phyloP scores from a whole-genome alignment of 1,139 yeast species.

The Pichia sp. region DNA sequence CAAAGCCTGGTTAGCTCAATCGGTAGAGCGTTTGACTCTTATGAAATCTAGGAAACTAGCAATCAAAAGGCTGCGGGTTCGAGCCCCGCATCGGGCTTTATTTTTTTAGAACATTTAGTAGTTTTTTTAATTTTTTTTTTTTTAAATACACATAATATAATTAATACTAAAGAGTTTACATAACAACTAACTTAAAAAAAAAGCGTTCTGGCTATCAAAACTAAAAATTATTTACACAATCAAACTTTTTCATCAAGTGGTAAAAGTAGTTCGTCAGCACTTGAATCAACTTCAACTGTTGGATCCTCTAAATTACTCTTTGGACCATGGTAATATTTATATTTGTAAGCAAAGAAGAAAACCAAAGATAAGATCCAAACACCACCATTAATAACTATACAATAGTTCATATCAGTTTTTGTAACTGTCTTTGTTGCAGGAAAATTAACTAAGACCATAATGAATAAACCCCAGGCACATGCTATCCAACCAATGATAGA shows the following conservation, averaged over 20 bases:
- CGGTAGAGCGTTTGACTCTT: slow-evolving; percentile 36
- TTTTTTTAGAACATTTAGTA: slow-evolving; percentile 18
- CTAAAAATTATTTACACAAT: too few relatives aligned
- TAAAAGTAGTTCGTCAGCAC: slow-evolving; percentile 7
- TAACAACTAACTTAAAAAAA: too few relatives aligned
- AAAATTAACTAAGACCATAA: slow-evolving; percentile 37
- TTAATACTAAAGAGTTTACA: too few relatives aligned
- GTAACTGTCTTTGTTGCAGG: slow-evolving; percentile 31
- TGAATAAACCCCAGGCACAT: slow-evolving; percentile 18
- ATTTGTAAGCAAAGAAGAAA: slow-evolving; percentile 42
- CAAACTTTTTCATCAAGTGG: slow-evolving; percentile 6
- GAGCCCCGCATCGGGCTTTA: slow-evolving; percentile 36
- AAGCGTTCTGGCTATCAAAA: too few relatives aligned
- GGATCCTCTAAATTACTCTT: slow-evolving; percentile 32
- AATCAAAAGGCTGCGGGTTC: slow-evolving; percentile 38
- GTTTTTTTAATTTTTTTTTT: not conserved
- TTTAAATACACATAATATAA: too few relatives aligned
- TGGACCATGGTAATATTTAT: slow-evolving; percentile 47
- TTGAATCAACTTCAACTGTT: slow-evolving; percentile 7
- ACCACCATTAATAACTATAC: slow-evolving; percentile 47
- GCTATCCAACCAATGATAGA: slow-evolving; percentile 36
- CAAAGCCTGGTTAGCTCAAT: slow-evolving; percentile 30
- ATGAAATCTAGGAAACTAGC: slow-evolving; percentile 9
- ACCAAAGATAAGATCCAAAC: slow-evolving; percentile 41
- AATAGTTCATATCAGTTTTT: slow-evolving; percentile 48